Percentiles rank a stretch among this genome's conserved stretches.
phyloP scores from a whole-genome alignment of 225 moss, liverwort and hornwort genomes.

The Marchantia paleacea region DNA sequence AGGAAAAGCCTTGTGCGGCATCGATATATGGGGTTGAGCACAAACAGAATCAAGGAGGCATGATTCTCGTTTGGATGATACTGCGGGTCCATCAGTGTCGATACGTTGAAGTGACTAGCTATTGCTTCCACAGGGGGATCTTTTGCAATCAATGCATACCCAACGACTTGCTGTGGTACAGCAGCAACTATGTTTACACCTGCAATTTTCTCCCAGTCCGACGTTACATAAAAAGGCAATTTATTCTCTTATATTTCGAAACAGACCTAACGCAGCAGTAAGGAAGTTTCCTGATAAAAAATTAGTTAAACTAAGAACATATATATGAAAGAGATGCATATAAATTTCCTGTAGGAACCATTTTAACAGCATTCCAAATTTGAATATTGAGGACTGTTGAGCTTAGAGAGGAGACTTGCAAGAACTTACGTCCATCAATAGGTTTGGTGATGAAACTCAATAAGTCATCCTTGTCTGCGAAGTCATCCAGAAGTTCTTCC shows the following conservation, averaged over 20 bases:
- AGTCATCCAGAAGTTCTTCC: slow-evolving; percentile 48
- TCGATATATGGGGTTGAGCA: slow-evolving; percentile 48
- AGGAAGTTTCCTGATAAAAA: not conserved
- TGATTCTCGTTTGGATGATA: slow-evolving; percentile 39
- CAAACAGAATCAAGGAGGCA: slow-evolving; percentile 43
- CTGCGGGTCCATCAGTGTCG: slow-evolving; percentile 28
- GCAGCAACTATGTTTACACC: slow-evolving; percentile 45
- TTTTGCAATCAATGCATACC: slow-evolving; percentile 49
- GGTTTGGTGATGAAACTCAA: slow-evolving; percentile 36
- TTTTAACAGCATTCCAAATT: not conserved
- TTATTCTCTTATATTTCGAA: not conserved
- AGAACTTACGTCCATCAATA: slow-evolving; percentile 43
- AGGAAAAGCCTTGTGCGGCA: slow-evolving; percentile 47
- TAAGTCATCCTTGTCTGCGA: slow-evolving; percentile 35
- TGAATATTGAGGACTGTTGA: not conserved
- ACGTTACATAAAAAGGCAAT: not conserved
- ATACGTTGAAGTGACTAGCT: slow-evolving; percentile 47
- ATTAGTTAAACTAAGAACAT: no score
- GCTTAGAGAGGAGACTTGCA: not conserved
- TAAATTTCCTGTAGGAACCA: no score
- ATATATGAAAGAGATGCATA: no score
- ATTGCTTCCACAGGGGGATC: slow-evolving; percentile 45
- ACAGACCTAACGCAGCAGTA: not conserved
- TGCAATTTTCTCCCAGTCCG: slow-evolving; percentile 22
- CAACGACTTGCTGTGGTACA: slow-evolving; percentile 44